Base-by-base conservation (phyloP, 345 rosid species). In the Iberis pinnata region DNA sequence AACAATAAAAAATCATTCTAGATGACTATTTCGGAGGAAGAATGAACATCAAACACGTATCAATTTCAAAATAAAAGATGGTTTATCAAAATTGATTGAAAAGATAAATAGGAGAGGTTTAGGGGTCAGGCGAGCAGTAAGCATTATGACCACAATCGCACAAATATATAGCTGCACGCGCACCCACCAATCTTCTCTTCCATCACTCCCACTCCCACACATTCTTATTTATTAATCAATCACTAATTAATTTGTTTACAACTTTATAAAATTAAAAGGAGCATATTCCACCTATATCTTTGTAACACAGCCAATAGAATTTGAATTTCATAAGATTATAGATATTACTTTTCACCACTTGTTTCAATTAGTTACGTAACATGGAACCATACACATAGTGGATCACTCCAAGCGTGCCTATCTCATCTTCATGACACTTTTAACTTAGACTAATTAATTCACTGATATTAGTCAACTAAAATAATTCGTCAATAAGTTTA, bases 101-200 rank as follows among this genome's bases (percentile, higher is more conserved):
- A 39, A 39, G 35, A 46, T 20, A 6, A 9, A 54, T 13, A 26
- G 49, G 52, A 35, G 27, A 58, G 4, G 36, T 35, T 56, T 12
- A 43, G 8, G 38, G 52, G 58, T 32, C n/a, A 32, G 22, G 45
- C 49, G 53, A 65, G 43, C 40, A 66, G 49, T 43, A 20, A 52
- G 60, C 66, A 84, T 52, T 66, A 74, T 77, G 77, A 77, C 81
- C 81, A 74, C 83, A 75, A 63, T 74, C 74, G 81, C 83, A 73
- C 80, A 51, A 61, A 65, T 64, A 66, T 49, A 39, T 63, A 38
- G 58, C 8, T 64, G 86, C 88, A 81, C 74, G 88, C 88, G 93
- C 83, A 81, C 53, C 78, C 86, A 81, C 82, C 78, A 65, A 78
- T 70, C 78, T 69, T 68, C 43, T 36, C 33, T 50, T 52, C 45